Conservation (phyloP, 2,329 filamentous ascomycete species). For the Pyrenophora tritici-repentis region DNA sequence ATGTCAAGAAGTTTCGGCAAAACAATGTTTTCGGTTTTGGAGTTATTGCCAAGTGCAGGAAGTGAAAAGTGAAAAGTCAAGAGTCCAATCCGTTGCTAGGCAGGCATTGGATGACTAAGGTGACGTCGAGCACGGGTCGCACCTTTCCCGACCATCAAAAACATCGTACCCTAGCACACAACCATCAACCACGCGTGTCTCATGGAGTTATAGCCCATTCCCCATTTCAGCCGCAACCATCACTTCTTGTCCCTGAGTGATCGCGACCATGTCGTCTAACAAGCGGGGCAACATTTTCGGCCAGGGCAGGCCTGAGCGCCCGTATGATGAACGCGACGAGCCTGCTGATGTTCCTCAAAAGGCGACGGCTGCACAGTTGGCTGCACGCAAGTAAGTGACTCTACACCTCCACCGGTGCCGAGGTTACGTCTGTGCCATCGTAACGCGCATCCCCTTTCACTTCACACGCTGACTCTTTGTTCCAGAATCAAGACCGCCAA, state of each 20-base stretch:
- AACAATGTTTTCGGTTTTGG: too few relatives aligned
- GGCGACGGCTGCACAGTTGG: slow-evolving; percentile 61
- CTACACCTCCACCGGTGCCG: neutral
- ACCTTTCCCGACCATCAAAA: slow-evolving; percentile 13
- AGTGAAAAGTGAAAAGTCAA: too few relatives aligned
- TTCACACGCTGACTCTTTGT: slow-evolving; percentile 24
- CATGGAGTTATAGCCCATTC: slow-evolving; percentile 13
- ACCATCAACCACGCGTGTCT: slow-evolving; percentile 11
- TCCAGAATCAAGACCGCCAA: slow-evolving; percentile 35
- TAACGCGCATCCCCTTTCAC: slow-evolving; percentile 12
- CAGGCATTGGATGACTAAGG: slow-evolving; percentile 10
- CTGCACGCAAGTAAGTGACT: slow-evolving; percentile 59
- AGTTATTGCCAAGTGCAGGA: neutral
- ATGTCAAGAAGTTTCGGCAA: too few relatives aligned
- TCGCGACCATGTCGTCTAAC: slow-evolving; percentile 33
- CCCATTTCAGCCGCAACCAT: slow-evolving; percentile 12
- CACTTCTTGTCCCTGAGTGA: slow-evolving; percentile 16
- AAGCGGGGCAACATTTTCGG: slow-evolving; percentile 36
- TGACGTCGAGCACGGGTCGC: slow-evolving; percentile 20
- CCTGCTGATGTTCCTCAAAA: slow-evolving; percentile 54
- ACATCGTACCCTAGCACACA: slow-evolving; percentile 11
- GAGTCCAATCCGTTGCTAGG: slow-evolving; percentile 11
- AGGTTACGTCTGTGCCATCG: neutral
- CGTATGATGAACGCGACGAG: slow-evolving; percentile 38
- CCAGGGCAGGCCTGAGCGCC: slow-evolving; percentile 35